Base-by-base conservation (phyloP, 2,329 filamentous ascomycete species). In the Colletotrichum sp. region DNA sequence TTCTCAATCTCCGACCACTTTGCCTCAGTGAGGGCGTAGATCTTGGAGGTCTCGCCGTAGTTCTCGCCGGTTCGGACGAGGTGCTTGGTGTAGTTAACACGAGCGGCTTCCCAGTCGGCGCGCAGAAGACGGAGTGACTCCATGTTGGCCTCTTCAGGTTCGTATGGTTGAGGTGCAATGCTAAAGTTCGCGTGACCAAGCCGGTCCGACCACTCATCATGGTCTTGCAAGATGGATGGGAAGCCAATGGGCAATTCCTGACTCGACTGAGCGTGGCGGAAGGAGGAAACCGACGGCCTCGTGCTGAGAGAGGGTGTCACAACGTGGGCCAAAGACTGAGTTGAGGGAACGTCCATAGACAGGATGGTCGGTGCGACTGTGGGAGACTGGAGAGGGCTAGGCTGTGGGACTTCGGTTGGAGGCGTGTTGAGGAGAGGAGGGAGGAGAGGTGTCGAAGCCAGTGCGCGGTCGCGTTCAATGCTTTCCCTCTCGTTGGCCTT, bases 121-220 rank as follows among this genome's bases (percentile, higher is more conserved):
- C 94, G 92, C 67, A 98, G 89, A 81, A 92, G 90, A 39, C 90
- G 90, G 30, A 92, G 84, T 1, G 87, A 83, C 6, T 90, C 88
- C 12, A 93, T 82, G 78, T 94, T 92, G 77, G 91, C 91, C 4
- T 82, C 82, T 18, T 92, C 89, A 0, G 95, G 94, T 10, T 91
- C 85, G 81, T 98, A 98, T 0, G 96, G 96, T 82, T 93, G 91
- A 0, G 96, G 96, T 26, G 91, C 87, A 79, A 99, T 98, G 80
- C 92, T 96, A 83, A 98, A 98, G 86, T 99, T 98, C 78, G 96
- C 96, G 83, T 99, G 96, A 32, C 96, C 96, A 16, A 99, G 91
- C 72, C 92, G 92, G 81, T 94, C 92, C 1, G 95, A 94, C 96
- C 96, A 98, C 79, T 94, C 92, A 82, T 98, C 95, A 66, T 93